Evolutionary conservation across 176 grass and related monocot species (phyloP), one percentile per base, ranked within the genome.

Genomic region (Lolium perenne): DNA sequence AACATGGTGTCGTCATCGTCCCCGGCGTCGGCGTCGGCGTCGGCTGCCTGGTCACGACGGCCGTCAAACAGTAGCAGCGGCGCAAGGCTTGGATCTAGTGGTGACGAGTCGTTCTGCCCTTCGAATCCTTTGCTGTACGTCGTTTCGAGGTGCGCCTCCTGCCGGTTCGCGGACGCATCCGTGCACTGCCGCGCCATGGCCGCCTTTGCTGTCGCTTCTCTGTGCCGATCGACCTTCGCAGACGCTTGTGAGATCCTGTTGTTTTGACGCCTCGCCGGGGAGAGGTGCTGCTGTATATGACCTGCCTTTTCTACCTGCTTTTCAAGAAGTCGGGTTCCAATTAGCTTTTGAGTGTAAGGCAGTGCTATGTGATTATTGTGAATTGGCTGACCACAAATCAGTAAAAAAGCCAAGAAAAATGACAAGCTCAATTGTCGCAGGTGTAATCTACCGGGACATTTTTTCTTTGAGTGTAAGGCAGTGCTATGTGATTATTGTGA

Each of bases 61-160:
- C n/a, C 4, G n/a, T 73, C 43, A 6, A 71, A 71, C 5, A 72
- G 40, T 2, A 72, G 69, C 10, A 72, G 20, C 69, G 69, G 69
- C 18, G 70, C 70, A 23, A 73, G 70, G n/a, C 70, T 48, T 48
- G 43, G 71, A 49, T 74, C 71, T 41, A 73, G 43, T 1, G 70
- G 12, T 38, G 65, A 68, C 15, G 25, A 7, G 3, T 35, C 63
- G 6, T 16, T 16, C 2, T 35, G 26, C 26, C 26, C 63, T 35
- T 3, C 6, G 26, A 0, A 0, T 66, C 13, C 62, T 32, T 15
- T 35, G 63, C 63, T 7, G 63, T 66, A 35, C 63, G 5, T 32
- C 26, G 26, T 32, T 13, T 65, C 23, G 61, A 7, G 0, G 23
- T 63, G 60, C 23, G 22, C 22, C 22, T 67, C 64, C 64, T 3